Percentiles rank a stretch among this genome's conserved stretches.
Conservation (phyloP, 2,329 filamentous ascomycete genomes). For the Phaeoacremonium minimum region DNA sequence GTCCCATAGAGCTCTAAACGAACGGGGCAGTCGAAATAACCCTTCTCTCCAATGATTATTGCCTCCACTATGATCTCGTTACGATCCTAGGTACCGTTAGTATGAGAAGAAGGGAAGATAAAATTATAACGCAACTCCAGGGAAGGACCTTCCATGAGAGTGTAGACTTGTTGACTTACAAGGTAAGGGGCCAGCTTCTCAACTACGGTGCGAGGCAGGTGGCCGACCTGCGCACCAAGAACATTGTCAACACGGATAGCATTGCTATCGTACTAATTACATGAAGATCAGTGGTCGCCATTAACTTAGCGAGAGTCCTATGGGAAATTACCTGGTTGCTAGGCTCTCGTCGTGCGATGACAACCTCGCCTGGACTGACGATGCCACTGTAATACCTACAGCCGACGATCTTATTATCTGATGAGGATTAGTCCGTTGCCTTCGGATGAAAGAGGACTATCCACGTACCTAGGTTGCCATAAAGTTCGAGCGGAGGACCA, state of each 20-base stretch:
- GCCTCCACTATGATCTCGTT: slow-evolving; percentile 64
- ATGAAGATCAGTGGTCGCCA: not conserved
- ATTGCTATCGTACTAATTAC: slow-evolving; percentile 60
- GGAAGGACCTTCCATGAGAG: not conserved
- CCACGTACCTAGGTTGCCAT: slow-evolving; percentile 37
- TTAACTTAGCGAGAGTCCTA: not conserved
- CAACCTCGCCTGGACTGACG: slow-evolving; percentile 54
- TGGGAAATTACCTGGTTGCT: slow-evolving; percentile 37
- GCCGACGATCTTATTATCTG: slow-evolving; percentile 53
- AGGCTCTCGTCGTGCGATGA: slow-evolving; percentile 56
- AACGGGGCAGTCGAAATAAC: slow-evolving; percentile 67
- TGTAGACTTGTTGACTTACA: slow-evolving; percentile 31
- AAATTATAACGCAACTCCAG: slow-evolving; percentile 6
- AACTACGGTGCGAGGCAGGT: slow-evolving; percentile 64
- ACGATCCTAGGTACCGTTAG: slow-evolving; percentile 40
- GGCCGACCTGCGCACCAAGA: slow-evolving; percentile 70
- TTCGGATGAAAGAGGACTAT: too few species aligned
- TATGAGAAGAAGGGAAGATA: too few species aligned
- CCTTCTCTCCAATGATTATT: slow-evolving; percentile 62
- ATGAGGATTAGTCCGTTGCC: not conserved
- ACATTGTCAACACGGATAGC: slow-evolving; percentile 79
- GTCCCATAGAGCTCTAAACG: slow-evolving; percentile 67
- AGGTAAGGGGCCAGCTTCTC: slow-evolving; percentile 71
- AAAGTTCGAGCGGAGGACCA: slow-evolving; percentile 36
- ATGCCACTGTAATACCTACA: slow-evolving; percentile 53